Evolutionary conservation across 352 stramenopile genomes (phyloP), one percentile per base, ranked within the genome.

Genomic region (Globisporangium paroecandrum): DNA sequence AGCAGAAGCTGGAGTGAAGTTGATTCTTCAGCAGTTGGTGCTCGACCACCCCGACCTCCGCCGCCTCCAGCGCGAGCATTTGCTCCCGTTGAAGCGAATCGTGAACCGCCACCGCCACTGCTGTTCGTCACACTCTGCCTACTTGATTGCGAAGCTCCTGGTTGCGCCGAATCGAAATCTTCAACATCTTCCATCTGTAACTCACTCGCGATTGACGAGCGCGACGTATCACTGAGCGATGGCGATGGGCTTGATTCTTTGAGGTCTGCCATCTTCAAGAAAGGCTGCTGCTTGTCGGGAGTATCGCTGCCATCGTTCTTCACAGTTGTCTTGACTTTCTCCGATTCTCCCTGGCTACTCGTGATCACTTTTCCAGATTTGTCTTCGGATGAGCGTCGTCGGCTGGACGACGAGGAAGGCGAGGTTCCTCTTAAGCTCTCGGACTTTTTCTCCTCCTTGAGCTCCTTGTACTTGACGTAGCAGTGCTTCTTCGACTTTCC

Each of bases 391-490:
- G 64, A 61, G 27, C 65, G 65, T 0, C 67, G 65, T 0, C 67
- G 61, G 22, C 57, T 62, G 27, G 64, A 67, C 51, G 64, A 67
- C 46, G 73, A 61, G 10, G 71, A 76, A n/a, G 43, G 29, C 29
- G 55, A 69, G 55, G 74, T 81, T 32, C 77, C 77, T 1, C 53
- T 63, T 10, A 20, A 12, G 4, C 36, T 32, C 3, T 34, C 57
- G 27, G 65, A 56, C 3, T 66, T 70, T 43, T 84, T 87, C 58
- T 89, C 79, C 32, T 88, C 74, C 62, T 90, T 91, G 32, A 94
- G 74, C 46, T 90, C 76, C 69, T 94, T 94, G 75, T 94, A 94
- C 71, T 94, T 93, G 34, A 91, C 22, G 64, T 93, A 93, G 72
- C 87, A 94, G 49, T 91, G 75, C 67, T 91, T 91, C 58, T 93